phyloP scores from a whole-genome alignment of 169 alveolate genomes.

The Sarcocystis neurona region DNA sequence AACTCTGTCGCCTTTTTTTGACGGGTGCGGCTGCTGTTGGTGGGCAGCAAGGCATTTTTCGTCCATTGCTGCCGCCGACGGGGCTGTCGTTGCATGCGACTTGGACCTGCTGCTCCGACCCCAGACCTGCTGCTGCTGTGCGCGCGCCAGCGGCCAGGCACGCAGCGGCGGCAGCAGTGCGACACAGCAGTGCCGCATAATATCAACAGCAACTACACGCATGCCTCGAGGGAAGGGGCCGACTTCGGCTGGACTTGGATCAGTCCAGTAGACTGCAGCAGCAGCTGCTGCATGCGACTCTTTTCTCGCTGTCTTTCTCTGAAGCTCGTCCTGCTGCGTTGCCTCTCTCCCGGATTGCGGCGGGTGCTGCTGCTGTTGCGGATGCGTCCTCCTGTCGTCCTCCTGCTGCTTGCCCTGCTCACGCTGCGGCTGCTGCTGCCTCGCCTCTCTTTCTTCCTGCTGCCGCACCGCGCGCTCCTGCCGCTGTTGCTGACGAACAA shows the following conservation, averaged over 20 bases:
- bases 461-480: background rate
- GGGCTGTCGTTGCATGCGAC: too few relatives aligned
- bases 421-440: background rate
- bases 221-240: slow-evolving; percentile 64
- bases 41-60: too few relatives aligned
- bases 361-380: slow-evolving; percentile 29
- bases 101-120: too few relatives aligned
- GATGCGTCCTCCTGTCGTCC: background rate
- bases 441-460: background rate
- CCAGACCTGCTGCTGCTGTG: background rate
- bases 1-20: too few relatives aligned
- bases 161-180: slow-evolving; percentile 52
- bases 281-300: too few relatives aligned
- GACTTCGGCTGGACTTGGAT: slow-evolving; percentile 51
- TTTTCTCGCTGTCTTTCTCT: too few relatives aligned
- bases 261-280: too few relatives aligned
- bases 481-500: background rate
- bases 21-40: too few relatives aligned
- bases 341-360: background rate
- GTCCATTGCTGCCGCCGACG: too few relatives aligned
- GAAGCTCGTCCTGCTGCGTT: background rate
- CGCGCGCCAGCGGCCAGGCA: background rate
- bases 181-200: slow-evolving; percentile 62
- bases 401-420: slow-evolving; percentile 11
- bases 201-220: slow-evolving; percentile 54